These are phyloP conservation scores for Ophiostoma quercus DNA, from an alignment of 2,329 filamentous ascomycete species.

Conservation along the genomic window DNA sequence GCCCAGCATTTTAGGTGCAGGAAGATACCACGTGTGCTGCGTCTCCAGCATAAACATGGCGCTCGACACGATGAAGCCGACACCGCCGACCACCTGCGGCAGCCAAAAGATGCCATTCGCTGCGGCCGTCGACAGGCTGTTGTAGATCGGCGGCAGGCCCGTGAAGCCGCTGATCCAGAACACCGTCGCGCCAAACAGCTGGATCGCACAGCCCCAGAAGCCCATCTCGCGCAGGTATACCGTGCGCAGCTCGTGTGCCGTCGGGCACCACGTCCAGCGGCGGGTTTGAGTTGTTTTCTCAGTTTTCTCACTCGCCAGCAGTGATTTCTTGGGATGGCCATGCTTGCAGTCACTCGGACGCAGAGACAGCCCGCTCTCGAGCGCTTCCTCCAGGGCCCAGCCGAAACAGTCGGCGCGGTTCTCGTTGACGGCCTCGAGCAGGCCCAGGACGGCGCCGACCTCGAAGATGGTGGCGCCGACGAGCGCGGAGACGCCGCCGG, in stretches of 20 bases:
- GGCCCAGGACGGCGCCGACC: slow-evolving; percentile 55
- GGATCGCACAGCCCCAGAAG: slow-evolving; percentile 54
- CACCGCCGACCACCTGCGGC: slow-evolving; percentile 57
- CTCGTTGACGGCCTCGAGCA: slow-evolving; percentile 65
- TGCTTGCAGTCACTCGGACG: slow-evolving; percentile 13
- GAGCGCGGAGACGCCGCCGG: slow-evolving; percentile 58
- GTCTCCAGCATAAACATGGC: slow-evolving; percentile 62
- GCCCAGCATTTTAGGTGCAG: slow-evolving; percentile 51
- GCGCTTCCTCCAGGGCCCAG: slow-evolving; percentile 56
- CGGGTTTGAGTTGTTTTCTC: slow-evolving; percentile 14
- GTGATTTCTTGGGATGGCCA: neutral
- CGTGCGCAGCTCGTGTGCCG: slow-evolving; percentile 48
- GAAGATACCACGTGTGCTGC: slow-evolving; percentile 57
- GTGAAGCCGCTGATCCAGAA: slow-evolving; percentile 62
- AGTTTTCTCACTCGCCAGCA: neutral
- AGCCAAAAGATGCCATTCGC: slow-evolving; percentile 57
- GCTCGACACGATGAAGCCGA: slow-evolving; percentile 55
- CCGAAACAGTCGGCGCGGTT: slow-evolving; percentile 61
- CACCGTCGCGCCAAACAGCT: slow-evolving; percentile 55
- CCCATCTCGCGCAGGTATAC: slow-evolving; percentile 59
- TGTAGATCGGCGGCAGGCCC: slow-evolving; percentile 51
- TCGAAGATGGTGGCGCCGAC: slow-evolving; percentile 66
- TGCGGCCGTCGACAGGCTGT: slow-evolving; percentile 42
- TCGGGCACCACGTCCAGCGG: slow-evolving; percentile 57
- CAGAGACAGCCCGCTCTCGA: slow-evolving; percentile 33